Evolutionary conservation across 345 rosid species (phyloP).

Genomic region (Eucalyptus sp.): DNA sequence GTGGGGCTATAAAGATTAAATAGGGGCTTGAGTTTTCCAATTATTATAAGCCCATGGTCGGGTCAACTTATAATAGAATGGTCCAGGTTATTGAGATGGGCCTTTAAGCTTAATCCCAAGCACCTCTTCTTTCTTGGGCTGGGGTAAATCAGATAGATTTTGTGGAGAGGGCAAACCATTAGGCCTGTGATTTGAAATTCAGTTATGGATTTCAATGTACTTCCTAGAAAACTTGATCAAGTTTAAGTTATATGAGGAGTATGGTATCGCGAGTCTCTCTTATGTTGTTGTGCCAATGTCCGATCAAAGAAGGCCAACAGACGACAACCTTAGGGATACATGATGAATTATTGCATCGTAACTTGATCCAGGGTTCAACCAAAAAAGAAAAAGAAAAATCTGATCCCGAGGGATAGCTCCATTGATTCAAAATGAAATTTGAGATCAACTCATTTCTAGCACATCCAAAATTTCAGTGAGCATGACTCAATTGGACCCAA

Average conservation of each 20-base stretch:
- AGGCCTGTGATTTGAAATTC: background rate
- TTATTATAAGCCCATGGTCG: background rate
- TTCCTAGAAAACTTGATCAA: background rate
- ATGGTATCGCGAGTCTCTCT: background rate
- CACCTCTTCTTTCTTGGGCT: background rate
- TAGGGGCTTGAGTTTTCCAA: background rate
- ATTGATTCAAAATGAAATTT: background rate
- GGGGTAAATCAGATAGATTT: background rate
- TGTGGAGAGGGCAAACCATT: background rate
- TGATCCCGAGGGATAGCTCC: accelerated
- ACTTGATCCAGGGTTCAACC: background rate
- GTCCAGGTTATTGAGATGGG: background rate
- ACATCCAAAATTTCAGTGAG: background rate
- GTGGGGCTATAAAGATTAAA: background rate
- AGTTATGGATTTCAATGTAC: background rate
- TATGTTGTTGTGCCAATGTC: background rate
- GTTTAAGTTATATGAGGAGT: background rate
- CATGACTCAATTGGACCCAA: background rate
- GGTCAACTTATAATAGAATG: background rate
- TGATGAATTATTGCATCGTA: background rate
- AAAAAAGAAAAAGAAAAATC: no score
- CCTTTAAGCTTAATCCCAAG: background rate
- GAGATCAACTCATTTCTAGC: background rate
- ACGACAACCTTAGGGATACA: background rate
- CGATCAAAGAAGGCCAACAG: accelerated